These are phyloP conservation scores for Anisogramma anomala DNA, from an alignment of 2,329 filamentous ascomycete species.

Conservation along the genomic window DNA sequence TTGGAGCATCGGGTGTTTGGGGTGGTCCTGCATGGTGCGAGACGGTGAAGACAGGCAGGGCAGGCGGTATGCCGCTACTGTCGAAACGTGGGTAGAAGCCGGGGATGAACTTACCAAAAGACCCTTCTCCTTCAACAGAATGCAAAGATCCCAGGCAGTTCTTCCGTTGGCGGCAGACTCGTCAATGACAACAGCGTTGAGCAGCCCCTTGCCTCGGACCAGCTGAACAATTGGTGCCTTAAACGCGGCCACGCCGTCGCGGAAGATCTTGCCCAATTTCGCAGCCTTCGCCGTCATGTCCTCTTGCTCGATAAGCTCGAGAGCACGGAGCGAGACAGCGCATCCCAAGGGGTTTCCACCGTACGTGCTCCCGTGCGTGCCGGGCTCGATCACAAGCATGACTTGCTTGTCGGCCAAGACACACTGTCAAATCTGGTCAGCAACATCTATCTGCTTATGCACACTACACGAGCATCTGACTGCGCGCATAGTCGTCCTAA, in stretches of 20 bases:
- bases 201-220: conserved; percentile 81
- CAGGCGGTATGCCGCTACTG: conserved; percentile 1
- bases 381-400: conserved; percentile 92
- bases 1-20: conserved; percentile 1
- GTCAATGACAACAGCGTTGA: conserved; percentile 95
- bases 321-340: conserved; percentile 85
- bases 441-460: neutral
- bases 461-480: neutral
- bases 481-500: neutral
- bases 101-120: conserved; percentile 55
- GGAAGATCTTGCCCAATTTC: conserved; percentile 69
- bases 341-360: conserved; percentile 93
- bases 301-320: conserved; percentile 90
- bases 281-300: conserved; percentile 75
- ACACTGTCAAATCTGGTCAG: conserved; percentile 28
- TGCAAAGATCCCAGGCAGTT: conserved; percentile 90
- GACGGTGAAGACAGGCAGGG: conserved; percentile 6
- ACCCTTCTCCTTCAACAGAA: conserved; percentile 91
- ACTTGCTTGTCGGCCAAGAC: conserved; percentile 80
- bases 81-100: conserved; percentile 2
- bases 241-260: conserved; percentile 63
- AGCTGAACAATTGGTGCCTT: conserved; percentile 69
- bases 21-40: conserved; percentile 10
- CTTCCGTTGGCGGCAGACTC: conserved; percentile 75
- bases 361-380: conserved; percentile 96